Conservation (phyloP, 306 rosid species). For the Cucumis hystrix region DNA sequence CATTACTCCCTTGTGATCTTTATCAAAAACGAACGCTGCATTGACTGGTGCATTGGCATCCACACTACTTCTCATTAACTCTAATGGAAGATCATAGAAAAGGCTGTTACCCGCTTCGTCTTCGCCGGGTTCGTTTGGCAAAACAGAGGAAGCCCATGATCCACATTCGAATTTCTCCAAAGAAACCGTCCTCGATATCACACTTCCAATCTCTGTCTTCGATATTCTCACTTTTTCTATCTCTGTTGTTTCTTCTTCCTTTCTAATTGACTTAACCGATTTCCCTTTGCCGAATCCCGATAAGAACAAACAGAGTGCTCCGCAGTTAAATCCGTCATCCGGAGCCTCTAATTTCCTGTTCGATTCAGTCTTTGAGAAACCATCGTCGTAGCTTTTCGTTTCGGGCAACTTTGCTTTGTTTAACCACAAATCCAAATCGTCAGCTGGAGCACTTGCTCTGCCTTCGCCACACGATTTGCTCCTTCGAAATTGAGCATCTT, state of each 20-base stretch:
- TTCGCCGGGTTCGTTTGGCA: conserved; percentile 25
- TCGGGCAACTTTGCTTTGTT: conserved; percentile 18
- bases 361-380: conserved; percentile 25
- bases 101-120: conserved; percentile 31
- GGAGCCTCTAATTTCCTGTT: conserved; percentile 4
- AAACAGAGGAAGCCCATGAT: conserved; percentile 75
- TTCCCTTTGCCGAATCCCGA: conserved; percentile 60
- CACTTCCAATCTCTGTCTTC: conserved; percentile 5
- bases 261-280: conserved; percentile 25
- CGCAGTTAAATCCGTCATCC: conserved; percentile 47
- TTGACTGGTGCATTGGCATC: conserved; percentile 41
- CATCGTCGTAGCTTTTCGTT: conserved; percentile 7
- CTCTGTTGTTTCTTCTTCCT: conserved; percentile 8
- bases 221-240: background rate
- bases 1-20: conserved; percentile 40
- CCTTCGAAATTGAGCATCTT: conserved; percentile 26
- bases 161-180: conserved; percentile 88
- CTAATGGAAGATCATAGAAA: conserved; percentile 73
- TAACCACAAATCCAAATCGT: conserved; percentile 55
- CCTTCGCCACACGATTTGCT: conserved; percentile 60
- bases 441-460: conserved; percentile 19
- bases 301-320: conserved; percentile 55
- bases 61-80: conserved; percentile 31
- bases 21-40: conserved; percentile 37
- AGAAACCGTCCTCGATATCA: conserved; percentile 56